A percentile compares a stretch with the other conserved stretches of the same genome.
These are phyloP conservation scores for Colletotrichum coccodes DNA, from an alignment of 2,329 filamentous ascomycete genomes.

Conservation along the genomic window DNA sequence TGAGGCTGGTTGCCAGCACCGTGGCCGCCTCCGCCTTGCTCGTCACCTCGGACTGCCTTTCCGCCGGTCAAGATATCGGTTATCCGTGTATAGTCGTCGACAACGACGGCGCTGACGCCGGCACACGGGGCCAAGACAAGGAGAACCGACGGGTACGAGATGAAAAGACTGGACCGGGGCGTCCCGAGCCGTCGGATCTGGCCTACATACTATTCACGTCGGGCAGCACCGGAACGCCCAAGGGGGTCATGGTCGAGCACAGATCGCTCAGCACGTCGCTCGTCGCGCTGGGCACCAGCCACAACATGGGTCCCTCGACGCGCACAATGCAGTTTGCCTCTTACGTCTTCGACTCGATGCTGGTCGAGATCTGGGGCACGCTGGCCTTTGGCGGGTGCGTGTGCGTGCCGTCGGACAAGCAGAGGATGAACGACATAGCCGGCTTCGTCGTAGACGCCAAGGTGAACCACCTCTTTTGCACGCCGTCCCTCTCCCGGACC, in stretches of 20 bases:
- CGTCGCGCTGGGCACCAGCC: conserved; percentile 42
- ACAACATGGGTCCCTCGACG: conserved; percentile 43
- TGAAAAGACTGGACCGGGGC: not conserved
- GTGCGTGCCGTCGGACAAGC: conserved; percentile 63
- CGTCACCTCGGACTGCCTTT: not conserved
- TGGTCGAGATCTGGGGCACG: conserved; percentile 61
- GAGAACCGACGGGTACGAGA: not conserved
- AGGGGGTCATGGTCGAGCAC: conserved; percentile 55
- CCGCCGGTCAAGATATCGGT: not conserved
- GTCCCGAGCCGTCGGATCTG: not conserved
- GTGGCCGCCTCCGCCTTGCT: not conserved
- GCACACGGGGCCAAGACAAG: not conserved
- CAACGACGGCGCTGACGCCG: not conserved
- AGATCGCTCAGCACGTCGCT: conserved; percentile 35
- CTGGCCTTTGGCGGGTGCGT: conserved; percentile 66
- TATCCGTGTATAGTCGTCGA: not conserved
- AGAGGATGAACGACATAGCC: conserved; percentile 60
- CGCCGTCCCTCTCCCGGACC: conserved; percentile 63
- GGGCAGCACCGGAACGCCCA: conserved; percentile 62
- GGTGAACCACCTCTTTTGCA: conserved; percentile 64
- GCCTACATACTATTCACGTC: conserved; percentile 61
- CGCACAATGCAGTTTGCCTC: conserved; percentile 56
- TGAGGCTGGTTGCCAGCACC: not conserved
- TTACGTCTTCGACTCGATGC: conserved; percentile 63
- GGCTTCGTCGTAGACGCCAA: conserved; percentile 59